phyloP scores from a whole-genome alignment of 192 early-diverging fungal species.

The Coemansia sp. region DNA sequence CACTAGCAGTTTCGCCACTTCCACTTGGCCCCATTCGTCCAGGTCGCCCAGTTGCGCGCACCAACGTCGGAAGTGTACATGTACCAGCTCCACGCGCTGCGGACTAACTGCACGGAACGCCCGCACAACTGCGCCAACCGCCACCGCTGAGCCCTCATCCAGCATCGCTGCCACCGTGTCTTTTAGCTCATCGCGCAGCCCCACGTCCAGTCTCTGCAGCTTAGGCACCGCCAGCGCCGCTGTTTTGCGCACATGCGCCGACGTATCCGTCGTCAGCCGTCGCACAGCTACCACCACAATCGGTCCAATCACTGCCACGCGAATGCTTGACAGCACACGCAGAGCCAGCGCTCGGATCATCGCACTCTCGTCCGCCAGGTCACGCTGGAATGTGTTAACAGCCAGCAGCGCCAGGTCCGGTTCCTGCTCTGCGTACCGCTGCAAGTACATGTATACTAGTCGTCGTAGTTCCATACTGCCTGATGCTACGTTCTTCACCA shows the following conservation, averaged over 20 bases:
- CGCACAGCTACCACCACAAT: slow-evolving; percentile 90
- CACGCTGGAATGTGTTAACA: slow-evolving; percentile 98
- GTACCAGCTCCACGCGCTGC: slow-evolving; percentile 79
- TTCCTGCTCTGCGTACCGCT: slow-evolving; percentile 94
- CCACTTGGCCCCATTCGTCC: slow-evolving; percentile 97
- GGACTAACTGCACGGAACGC: slow-evolving; percentile 90
- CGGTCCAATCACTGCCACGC: slow-evolving; percentile 87
- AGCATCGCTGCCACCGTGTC: slow-evolving; percentile 75
- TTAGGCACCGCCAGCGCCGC: slow-evolving; percentile 91
- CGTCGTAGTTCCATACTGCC: slow-evolving; percentile 85
- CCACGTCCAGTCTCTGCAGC: slow-evolving; percentile 69
- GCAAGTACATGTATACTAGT: slow-evolving; percentile 94
- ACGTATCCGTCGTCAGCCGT: slow-evolving; percentile 80
- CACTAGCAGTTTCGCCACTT: slow-evolving; percentile 73
- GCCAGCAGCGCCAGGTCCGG: slow-evolving; percentile 93
- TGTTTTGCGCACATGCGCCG: slow-evolving; percentile 91
- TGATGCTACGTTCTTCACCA: slow-evolving; percentile 97
- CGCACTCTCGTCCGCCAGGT: slow-evolving; percentile 88
- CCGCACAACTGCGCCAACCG: slow-evolving; percentile 81
- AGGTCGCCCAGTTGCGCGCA: slow-evolving; percentile 81
- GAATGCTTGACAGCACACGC: slow-evolving; percentile 92
- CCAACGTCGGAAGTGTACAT: slow-evolving; percentile 84
- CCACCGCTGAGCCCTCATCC: slow-evolving; percentile 80
- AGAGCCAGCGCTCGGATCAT: slow-evolving; percentile 94
- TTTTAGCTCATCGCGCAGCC: slow-evolving; percentile 71